Base-by-base conservation (phyloP, 495 filamentous ascomycete genomes). In the Astrothelium macrocarpum region DNA sequence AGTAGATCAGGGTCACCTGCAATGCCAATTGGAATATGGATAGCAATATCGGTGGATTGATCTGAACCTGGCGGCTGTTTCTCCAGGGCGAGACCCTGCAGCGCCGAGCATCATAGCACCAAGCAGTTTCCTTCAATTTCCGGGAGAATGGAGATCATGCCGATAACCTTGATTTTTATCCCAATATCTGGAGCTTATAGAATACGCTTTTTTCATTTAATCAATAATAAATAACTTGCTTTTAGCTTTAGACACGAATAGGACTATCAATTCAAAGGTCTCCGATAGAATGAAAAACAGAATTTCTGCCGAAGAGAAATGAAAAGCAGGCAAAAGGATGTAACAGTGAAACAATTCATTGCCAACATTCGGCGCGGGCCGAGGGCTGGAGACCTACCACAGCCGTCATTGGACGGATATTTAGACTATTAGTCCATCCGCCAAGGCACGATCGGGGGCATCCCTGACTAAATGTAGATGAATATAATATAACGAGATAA, bases 311-410 rank as follows among this genome's bases (percentile, higher is more conserved):
- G 14, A 14, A 39, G 34, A 39, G 49, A 29, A 56, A 56, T 29
- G 10, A 56, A 56, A 25, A 20, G 29, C 20, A 56, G 43, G 7
- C 43, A 49, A 20, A 20, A 49, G n/a, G 12, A 23, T 9, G n/a
- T 5, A 20, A 23, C 45, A 49, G 5, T 49, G 45, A 49, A 49
- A 49, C 45, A 49, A 49, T 9, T 9, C 49, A 25, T 25, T 56
- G 49, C 49, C 20, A 56, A 56, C 3, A 56, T 56, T 56, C 49
- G 49, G 49, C 49, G 49, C 49, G 49, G 25, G 25, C 49, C 49
- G 49, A 56, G 25, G 7, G 9, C 49, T 28, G 16, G 25, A 16
- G 20, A 29, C 25, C 23, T 56, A 56, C 49, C 49, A 10, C 20
- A 9, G 29, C 49, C 20, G 7, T 56, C 25, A 56, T 29, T 56